phyloP scores from a whole-genome alignment of 208 protist species.

The Acanthamoeba pearcei region DNA sequence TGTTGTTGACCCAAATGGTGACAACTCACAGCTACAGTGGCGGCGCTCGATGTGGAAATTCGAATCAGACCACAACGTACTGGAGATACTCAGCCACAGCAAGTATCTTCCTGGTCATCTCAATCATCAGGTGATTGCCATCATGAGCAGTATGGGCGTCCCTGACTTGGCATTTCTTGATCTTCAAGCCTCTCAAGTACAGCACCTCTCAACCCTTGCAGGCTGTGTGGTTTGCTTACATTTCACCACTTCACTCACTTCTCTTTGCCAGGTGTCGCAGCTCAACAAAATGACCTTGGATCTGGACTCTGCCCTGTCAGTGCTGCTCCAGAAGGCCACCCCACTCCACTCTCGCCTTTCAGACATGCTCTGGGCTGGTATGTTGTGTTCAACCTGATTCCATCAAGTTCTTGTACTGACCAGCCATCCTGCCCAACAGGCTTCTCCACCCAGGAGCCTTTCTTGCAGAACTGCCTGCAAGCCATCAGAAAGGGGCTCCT shows the following conservation, averaged over 20 bases:
- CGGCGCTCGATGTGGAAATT: conserved; percentile 9
- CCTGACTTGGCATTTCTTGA: not conserved
- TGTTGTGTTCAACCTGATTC: not conserved
- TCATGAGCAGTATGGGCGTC: not conserved
- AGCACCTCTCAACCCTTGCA: not conserved
- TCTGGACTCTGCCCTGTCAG: not conserved
- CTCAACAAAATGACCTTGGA: not conserved
- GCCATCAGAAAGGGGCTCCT: not conserved
- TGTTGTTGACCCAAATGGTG: conserved; percentile 12
- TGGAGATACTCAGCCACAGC: not conserved
- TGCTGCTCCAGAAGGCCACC: not conserved
- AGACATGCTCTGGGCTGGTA: not conserved
- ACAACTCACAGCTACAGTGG: conserved; percentile 12
- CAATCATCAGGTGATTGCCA: not conserved
- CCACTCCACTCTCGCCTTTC: not conserved
- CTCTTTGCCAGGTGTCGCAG: not conserved
- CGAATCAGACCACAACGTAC: conserved; percentile 15
- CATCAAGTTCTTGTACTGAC: not conserved
- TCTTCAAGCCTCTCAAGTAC: not conserved
- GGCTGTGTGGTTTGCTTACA: not conserved
- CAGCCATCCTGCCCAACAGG: not conserved
- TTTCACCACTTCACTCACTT: not conserved
- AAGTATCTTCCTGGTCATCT: not conserved
- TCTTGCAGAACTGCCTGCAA: conserved; percentile 4
- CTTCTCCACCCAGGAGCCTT: not conserved